These are phyloP conservation scores for Aspergillus phoenicis DNA, from an alignment of 2,329 filamentous ascomycete genomes.

Conservation along the genomic window DNA sequence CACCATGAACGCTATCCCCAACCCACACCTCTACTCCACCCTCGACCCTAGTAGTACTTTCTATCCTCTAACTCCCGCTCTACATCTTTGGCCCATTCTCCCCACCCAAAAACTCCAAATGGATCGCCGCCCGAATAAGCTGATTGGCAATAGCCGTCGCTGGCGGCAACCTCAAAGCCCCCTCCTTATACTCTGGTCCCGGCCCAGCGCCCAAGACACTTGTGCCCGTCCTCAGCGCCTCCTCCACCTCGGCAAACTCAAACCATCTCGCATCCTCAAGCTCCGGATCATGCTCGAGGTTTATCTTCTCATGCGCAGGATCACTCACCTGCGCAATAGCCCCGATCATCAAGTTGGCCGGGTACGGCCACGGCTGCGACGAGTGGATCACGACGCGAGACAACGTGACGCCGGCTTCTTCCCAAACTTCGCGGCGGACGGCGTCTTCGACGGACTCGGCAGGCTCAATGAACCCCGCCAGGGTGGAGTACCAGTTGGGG, in stretches of 20 bases:
- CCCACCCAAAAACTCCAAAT: slow-evolving; percentile 66
- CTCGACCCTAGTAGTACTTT: too few relatives aligned
- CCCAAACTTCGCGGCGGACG: slow-evolving; percentile 81
- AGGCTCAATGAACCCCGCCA: slow-evolving; percentile 84
- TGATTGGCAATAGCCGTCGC: slow-evolving; percentile 90
- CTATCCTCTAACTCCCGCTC: not conserved
- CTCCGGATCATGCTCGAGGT: slow-evolving; percentile 85
- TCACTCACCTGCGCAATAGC: slow-evolving; percentile 81
- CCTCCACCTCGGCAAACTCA: slow-evolving; percentile 73
- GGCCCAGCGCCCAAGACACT: slow-evolving; percentile 67
- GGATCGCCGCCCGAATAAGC: slow-evolving; percentile 75
- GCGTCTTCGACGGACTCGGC: slow-evolving; percentile 85
- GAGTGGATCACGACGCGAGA: slow-evolving; percentile 80
- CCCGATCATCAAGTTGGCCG: slow-evolving; percentile 80
- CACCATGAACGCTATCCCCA: not conserved
- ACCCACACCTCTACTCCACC: not conserved
- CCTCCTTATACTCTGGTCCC: slow-evolving; percentile 71
- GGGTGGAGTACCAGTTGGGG: slow-evolving; percentile 80
- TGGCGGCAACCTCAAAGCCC: slow-evolving; percentile 77
- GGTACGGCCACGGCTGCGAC: slow-evolving; percentile 86
- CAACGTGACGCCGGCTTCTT: slow-evolving; percentile 76
- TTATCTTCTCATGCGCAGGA: slow-evolving; percentile 76
- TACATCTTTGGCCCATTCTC: slow-evolving; percentile 56
- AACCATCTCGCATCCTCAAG: slow-evolving; percentile 91
- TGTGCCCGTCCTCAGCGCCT: slow-evolving; percentile 69